Percentiles rank a stretch among this genome's conserved stretches.
These are phyloP conservation scores for Hansenula anomala DNA, from an alignment of 1,139 yeast species.

Conservation along the genomic window DNA sequence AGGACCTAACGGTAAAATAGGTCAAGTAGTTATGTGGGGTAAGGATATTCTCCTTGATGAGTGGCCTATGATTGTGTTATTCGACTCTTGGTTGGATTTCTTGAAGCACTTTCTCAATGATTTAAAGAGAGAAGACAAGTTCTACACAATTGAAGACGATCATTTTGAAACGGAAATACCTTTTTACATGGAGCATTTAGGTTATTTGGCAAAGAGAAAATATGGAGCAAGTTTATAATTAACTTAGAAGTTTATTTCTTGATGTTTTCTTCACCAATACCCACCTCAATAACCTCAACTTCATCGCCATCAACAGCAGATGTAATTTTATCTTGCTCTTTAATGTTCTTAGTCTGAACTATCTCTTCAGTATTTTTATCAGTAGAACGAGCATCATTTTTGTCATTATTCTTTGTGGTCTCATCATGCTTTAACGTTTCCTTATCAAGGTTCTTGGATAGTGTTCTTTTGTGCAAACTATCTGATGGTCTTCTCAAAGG, in stretches of 20 bases:
- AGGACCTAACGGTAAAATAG: slow-evolving; percentile 55
- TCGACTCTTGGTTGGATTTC: slow-evolving; percentile 50
- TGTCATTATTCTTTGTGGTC: too few species aligned
- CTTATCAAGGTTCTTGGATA: background rate
- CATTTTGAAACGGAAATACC: too few species aligned
- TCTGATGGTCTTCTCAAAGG: slow-evolving; percentile 1
- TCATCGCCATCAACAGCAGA: background rate
- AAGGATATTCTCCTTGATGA: slow-evolving; percentile 52
- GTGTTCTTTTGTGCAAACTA: slow-evolving; percentile 1
- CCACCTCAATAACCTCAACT: background rate
- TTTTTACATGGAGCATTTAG: too few species aligned
- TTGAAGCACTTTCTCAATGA: slow-evolving; percentile 43
- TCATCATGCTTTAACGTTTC: background rate
- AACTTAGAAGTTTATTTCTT: too few species aligned
- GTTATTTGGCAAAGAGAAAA: too few species aligned
- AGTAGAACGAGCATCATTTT: too few species aligned
- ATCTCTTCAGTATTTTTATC: too few species aligned
- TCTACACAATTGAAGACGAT: slow-evolving; percentile 40
- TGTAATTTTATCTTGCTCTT: too few species aligned
- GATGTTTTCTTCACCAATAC: background rate
- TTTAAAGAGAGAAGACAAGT: slow-evolving; percentile 51
- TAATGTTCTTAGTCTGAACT: too few species aligned
- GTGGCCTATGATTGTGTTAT: slow-evolving; percentile 57
- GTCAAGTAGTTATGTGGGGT: slow-evolving; percentile 60
- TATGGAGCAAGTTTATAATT: too few species aligned